phyloP scores from a whole-genome alignment of 768 basidiomycete species.

The Mycena metata region DNA sequence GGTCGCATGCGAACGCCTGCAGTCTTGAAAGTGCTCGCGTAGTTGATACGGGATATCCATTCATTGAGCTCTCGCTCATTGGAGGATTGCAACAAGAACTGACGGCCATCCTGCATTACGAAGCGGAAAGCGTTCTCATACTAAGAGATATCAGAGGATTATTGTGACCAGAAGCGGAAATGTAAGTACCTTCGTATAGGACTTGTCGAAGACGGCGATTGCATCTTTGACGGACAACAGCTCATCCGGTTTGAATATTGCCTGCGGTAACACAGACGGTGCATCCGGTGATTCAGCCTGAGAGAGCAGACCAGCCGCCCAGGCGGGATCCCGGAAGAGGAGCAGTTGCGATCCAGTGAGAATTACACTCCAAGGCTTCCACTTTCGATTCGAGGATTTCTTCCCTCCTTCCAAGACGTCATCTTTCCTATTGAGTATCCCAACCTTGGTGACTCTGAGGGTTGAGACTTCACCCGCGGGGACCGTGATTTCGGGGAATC shows the following conservation, averaged over 20 bases:
- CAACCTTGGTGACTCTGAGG: slow-evolving; percentile 85
- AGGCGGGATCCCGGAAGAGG: slow-evolving; percentile 84
- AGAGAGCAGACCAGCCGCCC: slow-evolving; percentile 62
- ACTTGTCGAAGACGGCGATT: slow-evolving; percentile 84
- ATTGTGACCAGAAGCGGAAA: slow-evolving; percentile 1
- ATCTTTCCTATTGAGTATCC: slow-evolving; percentile 85
- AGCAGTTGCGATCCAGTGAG: slow-evolving; percentile 92
- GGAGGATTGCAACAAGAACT: slow-evolving; percentile 82
- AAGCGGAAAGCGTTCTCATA: slow-evolving; percentile 83
- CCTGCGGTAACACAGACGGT: slow-evolving; percentile 54
- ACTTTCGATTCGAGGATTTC: slow-evolving; percentile 84
- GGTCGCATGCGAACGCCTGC: slow-evolving; percentile 86
- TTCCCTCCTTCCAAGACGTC: slow-evolving; percentile 83
- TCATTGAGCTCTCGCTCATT: slow-evolving; percentile 82
- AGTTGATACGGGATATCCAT: slow-evolving; percentile 95
- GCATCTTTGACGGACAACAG: slow-evolving; percentile 81
- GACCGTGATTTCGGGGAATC: slow-evolving; percentile 43
- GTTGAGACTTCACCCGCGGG: slow-evolving; percentile 52
- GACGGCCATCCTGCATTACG: slow-evolving; percentile 80
- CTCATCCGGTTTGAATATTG: slow-evolving; percentile 85
- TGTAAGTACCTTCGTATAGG: slow-evolving; percentile 77
- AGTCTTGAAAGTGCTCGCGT: slow-evolving; percentile 92
- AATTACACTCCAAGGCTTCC: slow-evolving; percentile 88
- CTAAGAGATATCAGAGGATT: slow-evolving; percentile 50
- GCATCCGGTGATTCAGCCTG: slow-evolving; percentile 54